Evolutionary conservation across 2,329 filamentous ascomycete species (phyloP).

Genomic region (Plenodomus lindquistii): DNA sequence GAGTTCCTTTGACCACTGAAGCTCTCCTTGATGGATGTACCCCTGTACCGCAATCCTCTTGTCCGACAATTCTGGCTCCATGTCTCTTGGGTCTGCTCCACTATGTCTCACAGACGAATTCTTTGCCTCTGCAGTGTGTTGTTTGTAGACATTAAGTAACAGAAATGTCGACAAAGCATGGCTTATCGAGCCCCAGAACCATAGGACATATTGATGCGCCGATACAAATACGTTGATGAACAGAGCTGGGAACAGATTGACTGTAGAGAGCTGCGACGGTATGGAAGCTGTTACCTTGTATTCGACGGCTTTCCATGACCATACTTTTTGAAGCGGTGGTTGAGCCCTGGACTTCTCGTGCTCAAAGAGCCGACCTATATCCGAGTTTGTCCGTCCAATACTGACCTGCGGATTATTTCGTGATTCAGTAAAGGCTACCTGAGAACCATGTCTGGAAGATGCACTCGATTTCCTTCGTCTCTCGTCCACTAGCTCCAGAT

Average conservation of each 20-base stretch:
- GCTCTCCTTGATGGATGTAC: conserved; percentile 5
- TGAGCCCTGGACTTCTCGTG: background rate
- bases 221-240: background rate
- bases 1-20: background rate
- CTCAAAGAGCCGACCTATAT: background rate
- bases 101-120: background rate
- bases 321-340: background rate
- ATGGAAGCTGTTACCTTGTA: background rate
- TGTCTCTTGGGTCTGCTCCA: background rate
- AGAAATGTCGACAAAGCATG: background rate
- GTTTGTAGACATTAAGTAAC: background rate
- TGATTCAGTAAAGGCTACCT: background rate
- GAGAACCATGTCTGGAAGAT: background rate
- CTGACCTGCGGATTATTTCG: background rate
- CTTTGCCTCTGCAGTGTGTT: background rate
- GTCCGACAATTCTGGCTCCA: conserved; percentile 9
- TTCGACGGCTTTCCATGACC: background rate
- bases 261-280: background rate
- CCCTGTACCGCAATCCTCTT: conserved; percentile 12
- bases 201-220: background rate
- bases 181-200: background rate
- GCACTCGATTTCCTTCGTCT: conserved; percentile 7
- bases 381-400: background rate
- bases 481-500: conserved; percentile 2
- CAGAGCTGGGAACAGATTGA: background rate